These are phyloP conservation scores for Rutstroemia sp. DNA, from an alignment of 2,329 filamentous ascomycete species.

Conservation along the genomic window DNA sequence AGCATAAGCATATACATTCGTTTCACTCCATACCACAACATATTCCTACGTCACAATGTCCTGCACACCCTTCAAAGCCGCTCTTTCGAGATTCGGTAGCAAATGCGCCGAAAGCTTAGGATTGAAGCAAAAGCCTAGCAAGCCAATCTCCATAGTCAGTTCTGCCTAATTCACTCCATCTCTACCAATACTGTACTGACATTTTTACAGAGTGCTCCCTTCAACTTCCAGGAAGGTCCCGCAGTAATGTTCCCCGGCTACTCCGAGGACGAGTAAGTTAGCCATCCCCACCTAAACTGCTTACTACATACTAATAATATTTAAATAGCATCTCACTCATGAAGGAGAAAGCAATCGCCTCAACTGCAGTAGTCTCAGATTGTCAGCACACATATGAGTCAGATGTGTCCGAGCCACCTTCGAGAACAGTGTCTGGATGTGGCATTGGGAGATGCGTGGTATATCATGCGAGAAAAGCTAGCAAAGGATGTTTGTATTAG, in stretches of 20 bases:
- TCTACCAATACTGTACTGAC: conserved; percentile 18
- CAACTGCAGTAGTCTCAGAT: conserved; percentile 22
- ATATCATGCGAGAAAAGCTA: conserved; percentile 23
- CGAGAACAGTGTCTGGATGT: conserved; percentile 18
- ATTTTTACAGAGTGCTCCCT: conserved; percentile 47
- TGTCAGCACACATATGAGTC: conserved; percentile 12
- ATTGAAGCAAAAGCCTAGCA: conserved; percentile 13
- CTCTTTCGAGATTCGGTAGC: conserved; percentile 10
- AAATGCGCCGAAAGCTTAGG: conserved; percentile 16
- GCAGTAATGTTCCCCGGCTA: conserved; percentile 46
- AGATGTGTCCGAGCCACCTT: conserved; percentile 11
- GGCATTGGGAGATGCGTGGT: conserved; percentile 19
- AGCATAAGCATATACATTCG: conserved; percentile 1
- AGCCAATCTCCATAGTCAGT: conserved; percentile 16
- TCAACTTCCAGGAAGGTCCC: conserved; percentile 47
- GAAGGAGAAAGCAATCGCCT: conserved; percentile 28
- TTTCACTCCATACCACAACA: background rate
- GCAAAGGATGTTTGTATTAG: conserved; percentile 14
- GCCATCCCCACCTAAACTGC: background rate
- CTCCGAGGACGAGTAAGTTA: conserved; percentile 50
- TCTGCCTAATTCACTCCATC: background rate
- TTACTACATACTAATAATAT: background rate
- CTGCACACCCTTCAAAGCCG: conserved; percentile 11
- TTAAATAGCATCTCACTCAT: conserved; percentile 25
- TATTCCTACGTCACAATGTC: conserved; percentile 7